Percentiles rank a stretch among this genome's conserved stretches.
Conservation (phyloP, 371 early-diverging fungal species). For the Mucor circinelloides region DNA sequence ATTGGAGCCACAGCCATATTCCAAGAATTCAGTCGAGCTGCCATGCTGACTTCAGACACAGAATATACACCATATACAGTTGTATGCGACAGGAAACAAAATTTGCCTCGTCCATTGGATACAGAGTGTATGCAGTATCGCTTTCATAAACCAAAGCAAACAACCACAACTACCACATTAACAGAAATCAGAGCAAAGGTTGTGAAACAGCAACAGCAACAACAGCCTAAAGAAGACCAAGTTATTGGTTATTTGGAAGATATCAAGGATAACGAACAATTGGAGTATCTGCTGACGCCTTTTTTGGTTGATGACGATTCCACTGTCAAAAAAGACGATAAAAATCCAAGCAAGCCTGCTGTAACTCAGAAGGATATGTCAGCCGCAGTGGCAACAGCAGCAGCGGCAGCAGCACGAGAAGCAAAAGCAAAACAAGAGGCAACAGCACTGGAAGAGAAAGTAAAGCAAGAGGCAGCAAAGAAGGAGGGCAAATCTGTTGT, state of each 20-base stretch:
- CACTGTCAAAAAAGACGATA: background rate
- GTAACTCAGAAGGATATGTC: background rate
- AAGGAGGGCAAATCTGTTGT: background rate
- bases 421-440: background rate
- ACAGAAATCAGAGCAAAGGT: background rate
- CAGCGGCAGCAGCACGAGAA: background rate
- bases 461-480: background rate
- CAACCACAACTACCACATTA: background rate
- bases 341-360: background rate
- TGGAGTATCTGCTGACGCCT: background rate
- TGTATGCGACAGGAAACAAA: slow-evolving; percentile 5
- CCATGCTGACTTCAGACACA: background rate
- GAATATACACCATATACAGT: background rate
- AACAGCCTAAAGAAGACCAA: background rate
- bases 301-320: background rate
- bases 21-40: slow-evolving; percentile 17
- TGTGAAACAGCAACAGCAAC: background rate
- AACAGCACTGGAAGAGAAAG: background rate
- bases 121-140: slow-evolving; percentile 11
- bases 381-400: background rate
- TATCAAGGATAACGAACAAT: background rate
- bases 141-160: background rate
- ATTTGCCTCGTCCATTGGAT: slow-evolving; percentile 7
- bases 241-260: background rate
- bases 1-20: slow-evolving; percentile 4